Evolutionary conservation across 1,139 yeast species (phyloP).

Genomic region (Meyerozyma athensensis): DNA sequence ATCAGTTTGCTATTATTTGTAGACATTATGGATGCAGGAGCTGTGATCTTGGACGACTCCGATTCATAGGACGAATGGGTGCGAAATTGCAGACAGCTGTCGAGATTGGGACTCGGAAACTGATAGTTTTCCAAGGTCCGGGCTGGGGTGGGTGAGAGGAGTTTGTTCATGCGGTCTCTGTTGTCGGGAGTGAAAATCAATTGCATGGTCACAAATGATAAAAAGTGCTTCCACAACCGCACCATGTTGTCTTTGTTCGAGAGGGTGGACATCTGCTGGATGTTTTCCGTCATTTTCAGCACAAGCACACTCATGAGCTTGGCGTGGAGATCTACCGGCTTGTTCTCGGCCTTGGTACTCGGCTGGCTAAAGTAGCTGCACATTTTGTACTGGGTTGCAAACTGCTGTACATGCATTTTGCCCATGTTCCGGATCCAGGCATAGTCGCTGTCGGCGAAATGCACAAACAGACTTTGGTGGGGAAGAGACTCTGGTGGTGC

Average conservation of each 20-base stretch:
- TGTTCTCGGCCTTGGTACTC: constrained; percentile 8
- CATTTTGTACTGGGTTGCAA: constrained; percentile 8
- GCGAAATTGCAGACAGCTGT: not conserved
- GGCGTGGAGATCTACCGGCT: constrained; percentile 7
- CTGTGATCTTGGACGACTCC: constrained; percentile 2
- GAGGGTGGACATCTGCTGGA: constrained; percentile 6
- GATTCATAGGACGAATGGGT: not conserved
- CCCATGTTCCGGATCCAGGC: constrained; percentile 24
- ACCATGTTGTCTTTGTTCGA: no score
- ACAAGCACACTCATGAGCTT: constrained; percentile 13
- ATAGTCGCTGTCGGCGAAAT: constrained; percentile 23
- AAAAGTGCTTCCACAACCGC: constrained; percentile 18
- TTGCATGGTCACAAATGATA: constrained; percentile 15
- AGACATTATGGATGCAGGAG: constrained; percentile 4
- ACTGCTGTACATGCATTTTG: constrained; percentile 17
- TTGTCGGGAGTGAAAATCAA: constrained; percentile 8
- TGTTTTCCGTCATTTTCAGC: constrained; percentile 14
- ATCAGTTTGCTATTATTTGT: not conserved
- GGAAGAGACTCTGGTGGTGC: constrained; percentile 11
- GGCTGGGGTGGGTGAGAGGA: not conserved
- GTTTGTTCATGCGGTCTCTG: not conserved
- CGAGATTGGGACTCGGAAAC: not conserved
- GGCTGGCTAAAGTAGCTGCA: constrained; percentile 8
- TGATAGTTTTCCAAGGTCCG: not conserved
- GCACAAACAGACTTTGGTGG: constrained; percentile 16